Evolutionary conservation across 495 filamentous ascomycete species (phyloP).

Genomic region (Annulohypoxylon bovei): DNA sequence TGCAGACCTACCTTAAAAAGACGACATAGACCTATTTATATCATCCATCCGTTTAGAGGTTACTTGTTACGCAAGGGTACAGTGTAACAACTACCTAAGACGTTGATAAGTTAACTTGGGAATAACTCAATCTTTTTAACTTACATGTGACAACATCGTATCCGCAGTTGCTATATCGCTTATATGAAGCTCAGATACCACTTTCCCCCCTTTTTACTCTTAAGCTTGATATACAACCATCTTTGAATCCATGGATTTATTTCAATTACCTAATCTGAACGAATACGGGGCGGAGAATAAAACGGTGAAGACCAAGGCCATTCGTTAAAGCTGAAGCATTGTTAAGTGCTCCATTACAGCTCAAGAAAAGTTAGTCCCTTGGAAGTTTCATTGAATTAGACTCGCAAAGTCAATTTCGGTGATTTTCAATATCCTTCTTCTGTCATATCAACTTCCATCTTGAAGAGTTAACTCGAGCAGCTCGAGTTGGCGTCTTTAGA

Average conservation of each 20-base stretch:
- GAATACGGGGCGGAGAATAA: too few species aligned
- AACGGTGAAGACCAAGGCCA: neutral
- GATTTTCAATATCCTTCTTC: too few species aligned
- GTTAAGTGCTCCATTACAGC: neutral
- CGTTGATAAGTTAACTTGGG: neutral
- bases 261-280: conserved; percentile 1
- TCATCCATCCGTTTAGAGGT: neutral
- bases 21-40: neutral
- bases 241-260: neutral
- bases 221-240: neutral
- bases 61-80: neutral
- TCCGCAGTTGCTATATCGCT: neutral
- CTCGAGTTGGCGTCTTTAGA: neutral
- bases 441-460: neutral
- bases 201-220: neutral
- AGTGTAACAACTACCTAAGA: neutral
- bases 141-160: conserved; percentile 4
- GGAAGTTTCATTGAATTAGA: too few species aligned
- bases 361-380: neutral
- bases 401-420: too few species aligned
- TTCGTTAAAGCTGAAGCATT: neutral
- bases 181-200: neutral
- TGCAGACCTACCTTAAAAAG: conserved; percentile 19
- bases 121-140: neutral
- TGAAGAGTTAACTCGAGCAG: neutral